Evolutionary conservation across 257 asterid species (phyloP), one percentile per base, ranked within the genome.

Genomic region (Orobanche coerulescens): DNA sequence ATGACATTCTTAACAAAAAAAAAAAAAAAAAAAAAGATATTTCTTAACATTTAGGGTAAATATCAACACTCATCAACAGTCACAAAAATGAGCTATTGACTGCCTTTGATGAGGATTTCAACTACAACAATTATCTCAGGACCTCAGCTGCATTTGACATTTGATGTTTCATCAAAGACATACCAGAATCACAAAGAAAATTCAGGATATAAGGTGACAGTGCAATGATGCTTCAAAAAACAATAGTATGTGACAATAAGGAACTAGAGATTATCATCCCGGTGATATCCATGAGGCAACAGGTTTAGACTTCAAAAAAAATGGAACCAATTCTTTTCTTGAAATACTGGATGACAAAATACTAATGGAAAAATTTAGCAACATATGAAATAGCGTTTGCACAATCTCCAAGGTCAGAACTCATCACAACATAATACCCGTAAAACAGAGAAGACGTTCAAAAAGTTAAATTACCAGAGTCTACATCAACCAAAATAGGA

Each of bases 401-500:
- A 22, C 15, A 15, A 33, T 39, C 66, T 31, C 56, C 15, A 8
- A 40, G 6, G 24, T 36, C 39, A 6, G 53, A 46, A 42, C 24
- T n/a, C n/a, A n/a, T n/a, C 44, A 34, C 37, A 19, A 2, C 42
- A 31, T 2, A 26, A 49, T n/a, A n/a, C n/a, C n/a, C 33, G 57
- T 15, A 50, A 34, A 47, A 26, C 44, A 14, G 13, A 68, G 42
- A 37, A 6, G 22, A n/a, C n/a, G n/a, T n/a, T n/a, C n/a, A 7
- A 23, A 4, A 71, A 44, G 25, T 34, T 2, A 10, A 50, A 48
- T 63, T 84, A 92, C 96, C 96, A 70, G 86, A 72, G 3, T 88
- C 98, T 12, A 84, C 78, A 70, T 92, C 96, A 79, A 84, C 90
- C 71, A 88, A 87, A 19, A 70, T 12, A n/a, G 76, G 11, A 36